These are phyloP conservation scores for Symbiotaphrina buchneri DNA, from an alignment of 495 filamentous ascomycete genomes.

Conservation along the genomic window DNA sequence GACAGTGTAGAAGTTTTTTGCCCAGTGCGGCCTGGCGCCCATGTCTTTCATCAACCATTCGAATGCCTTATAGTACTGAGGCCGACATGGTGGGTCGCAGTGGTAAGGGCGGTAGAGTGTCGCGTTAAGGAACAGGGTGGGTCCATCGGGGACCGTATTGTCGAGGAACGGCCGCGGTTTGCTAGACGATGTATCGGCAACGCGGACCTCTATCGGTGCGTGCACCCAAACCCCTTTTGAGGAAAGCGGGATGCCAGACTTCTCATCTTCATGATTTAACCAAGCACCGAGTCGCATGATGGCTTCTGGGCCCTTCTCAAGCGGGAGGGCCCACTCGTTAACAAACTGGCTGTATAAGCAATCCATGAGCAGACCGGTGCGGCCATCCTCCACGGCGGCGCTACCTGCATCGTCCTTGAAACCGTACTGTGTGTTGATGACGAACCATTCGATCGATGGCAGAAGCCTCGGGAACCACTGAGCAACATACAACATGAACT, in stretches of 20 bases:
- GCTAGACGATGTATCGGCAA: slow-evolving; percentile 43
- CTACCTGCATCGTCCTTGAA: slow-evolving; percentile 45
- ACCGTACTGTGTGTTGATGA: slow-evolving; percentile 90
- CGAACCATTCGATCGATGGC: slow-evolving; percentile 77
- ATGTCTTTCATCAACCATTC: slow-evolving; percentile 90
- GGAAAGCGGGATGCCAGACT: slow-evolving; percentile 52
- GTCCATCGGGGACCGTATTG: slow-evolving; percentile 35
- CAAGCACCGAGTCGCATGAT: slow-evolving; percentile 64
- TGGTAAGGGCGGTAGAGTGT: slow-evolving; percentile 84
- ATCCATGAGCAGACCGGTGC: slow-evolving; percentile 74
- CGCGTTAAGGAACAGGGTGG: slow-evolving; percentile 87
- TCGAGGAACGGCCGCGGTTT: slow-evolving; percentile 59
- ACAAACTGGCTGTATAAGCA: slow-evolving; percentile 93
- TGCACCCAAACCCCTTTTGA: slow-evolving; percentile 68
- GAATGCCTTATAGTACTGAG: slow-evolving; percentile 79
- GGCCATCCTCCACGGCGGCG: slow-evolving; percentile 55
- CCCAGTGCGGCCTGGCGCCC: slow-evolving; percentile 87
- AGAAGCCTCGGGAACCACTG: slow-evolving; percentile 60
- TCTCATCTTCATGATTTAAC: slow-evolving; percentile 41
- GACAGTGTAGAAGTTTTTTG: slow-evolving; percentile 67
- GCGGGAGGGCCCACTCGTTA: slow-evolving; percentile 90
- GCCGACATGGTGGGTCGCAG: slow-evolving; percentile 51
- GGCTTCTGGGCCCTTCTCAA: slow-evolving; percentile 76
- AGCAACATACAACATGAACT: slow-evolving; percentile 58
- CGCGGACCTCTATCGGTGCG: slow-evolving; percentile 80